Base-by-base conservation (phyloP, 805 yeast species). In the Myxozyma mucilagina region DNA sequence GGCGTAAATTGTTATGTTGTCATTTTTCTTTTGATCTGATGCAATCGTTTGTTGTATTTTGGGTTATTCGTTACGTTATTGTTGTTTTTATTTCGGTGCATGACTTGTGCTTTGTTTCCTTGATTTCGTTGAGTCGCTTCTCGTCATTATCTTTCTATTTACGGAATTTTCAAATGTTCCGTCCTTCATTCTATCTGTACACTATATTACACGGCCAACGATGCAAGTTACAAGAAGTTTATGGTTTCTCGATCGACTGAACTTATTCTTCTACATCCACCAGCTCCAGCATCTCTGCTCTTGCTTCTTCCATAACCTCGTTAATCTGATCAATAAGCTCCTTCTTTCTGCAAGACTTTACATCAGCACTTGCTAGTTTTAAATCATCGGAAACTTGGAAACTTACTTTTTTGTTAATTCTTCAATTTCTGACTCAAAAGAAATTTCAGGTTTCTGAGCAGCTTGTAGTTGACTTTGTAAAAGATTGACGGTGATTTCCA, bases 281-380 rank as follows among this genome's bases (percentile, higher is more conserved):
- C 34, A 61, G 35, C 20, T 62, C 66, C 32, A 59, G 32, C 57
- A 63, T 63, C 43, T 63, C 67, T 14, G 57, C 67, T n/a, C 60
- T 43, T 14, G 58, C 61, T 11, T 63, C 67, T 34, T 61, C 62
- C 66, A 63, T 63, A 8, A 41, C 58, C 3, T 47, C 65, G 50
- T 63, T 63, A 20, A 63, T 61, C 11, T 36, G n/a, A 3, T 57
- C 56, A 7, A 63, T 44, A n/a, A 63, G 16, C 16, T 11, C 39
- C 31, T 35, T 41, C 45, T 55, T 47, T 24, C 67, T 63, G 35
- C 31, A 20, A 38, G 16, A 13, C 3, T 38, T n/a, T n/a, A 5
- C n/a, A 38, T 38, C 5, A 38, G 16, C 13, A 38, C 13, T 13
- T 13, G 2, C n/a, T n/a, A 13, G 16, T 3, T n/a, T 38, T 38